These are phyloP conservation scores for Colletotrichum sp. DNA, from an alignment of 2,329 filamentous ascomycete species.

Conservation along the genomic window DNA sequence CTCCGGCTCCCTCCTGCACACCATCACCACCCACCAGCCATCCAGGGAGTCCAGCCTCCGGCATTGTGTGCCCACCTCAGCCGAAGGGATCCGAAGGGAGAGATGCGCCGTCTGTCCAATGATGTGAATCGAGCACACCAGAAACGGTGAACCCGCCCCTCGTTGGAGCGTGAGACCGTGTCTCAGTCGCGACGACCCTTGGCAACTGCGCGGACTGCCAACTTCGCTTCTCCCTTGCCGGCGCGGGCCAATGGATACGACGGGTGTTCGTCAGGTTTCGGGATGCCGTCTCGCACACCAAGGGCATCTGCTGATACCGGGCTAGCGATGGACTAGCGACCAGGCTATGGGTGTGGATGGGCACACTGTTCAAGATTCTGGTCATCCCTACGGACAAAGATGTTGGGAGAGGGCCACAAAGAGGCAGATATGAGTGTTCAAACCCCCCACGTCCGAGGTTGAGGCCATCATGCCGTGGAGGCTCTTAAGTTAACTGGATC, in stretches of 20 bases:
- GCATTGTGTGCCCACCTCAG: neutral
- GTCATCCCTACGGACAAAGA: constrained; percentile 3
- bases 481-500: too few relatives aligned
- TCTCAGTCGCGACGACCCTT: neutral
- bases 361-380: neutral
- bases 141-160: constrained; percentile 1
- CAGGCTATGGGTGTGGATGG: neutral
- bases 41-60: constrained; percentile 17
- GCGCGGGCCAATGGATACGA: constrained; percentile 6
- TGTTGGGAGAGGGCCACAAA: neutral
- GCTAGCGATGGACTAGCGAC: constrained; percentile 17
- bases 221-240: constrained; percentile 10
- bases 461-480: neutral
- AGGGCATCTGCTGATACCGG: constrained; percentile 6
- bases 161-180: constrained; percentile 9
- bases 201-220: neutral
- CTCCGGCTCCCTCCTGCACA: neutral
- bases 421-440: neutral
- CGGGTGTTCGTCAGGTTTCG: neutral
- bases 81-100: constrained; percentile 6
- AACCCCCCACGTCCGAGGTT: neutral
- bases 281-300: constrained; percentile 3
- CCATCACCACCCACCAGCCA: neutral
- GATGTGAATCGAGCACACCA: neutral
- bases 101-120: neutral